Base-by-base conservation (phyloP, 768 basidiomycete species). In the Boletus pseudo-olivaceus region DNA sequence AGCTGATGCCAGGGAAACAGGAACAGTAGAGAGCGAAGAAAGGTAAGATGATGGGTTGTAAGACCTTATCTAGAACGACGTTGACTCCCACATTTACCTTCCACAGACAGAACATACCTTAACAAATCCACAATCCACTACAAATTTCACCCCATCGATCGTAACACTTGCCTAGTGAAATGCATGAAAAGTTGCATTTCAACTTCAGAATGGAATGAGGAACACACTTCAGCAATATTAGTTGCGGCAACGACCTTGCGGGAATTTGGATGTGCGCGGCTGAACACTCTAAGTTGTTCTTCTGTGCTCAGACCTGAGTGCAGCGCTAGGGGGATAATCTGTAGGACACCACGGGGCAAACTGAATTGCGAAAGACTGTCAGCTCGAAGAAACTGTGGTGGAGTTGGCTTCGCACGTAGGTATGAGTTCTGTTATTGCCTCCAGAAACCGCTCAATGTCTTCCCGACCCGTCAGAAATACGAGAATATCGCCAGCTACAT, bases 391-490 rank as follows among this genome's bases (percentile, higher is more conserved):
- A 52, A 42, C 39, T 47, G 26, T 53, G 11, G n/a, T 26, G 14
- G 57, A 23, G 20, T 30, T 12, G 2, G 17, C 17, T 34, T 56
- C 65, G 33, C 62, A 89, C 93, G 81, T 82, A 48, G 88, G 84
- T 26, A 92, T 64, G 54, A 91, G 77, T 62, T 97, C 93, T 1
- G 87, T 73, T 11, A 98, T 73, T 53, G 83, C 84, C 56, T 95
- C 88, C 19, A 95, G 68, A 56, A 90, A 94, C 40, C 83, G 78
- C 38, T 98, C 94, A 45, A 99, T 99, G 65, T 99, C 97, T 68
- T 99, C 97, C 33, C 96, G 77, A 8, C 97, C 97, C 0, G 97
- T 96, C 51, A 99, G 68, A 66, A 99, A 99, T 0, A 98, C 84
- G 23, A 99, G 79, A 42, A 99, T 83, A 72, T 99, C 97, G 1